Percentiles rank a stretch among this genome's conserved stretches.
phyloP scores from a whole-genome alignment of 495 filamentous ascomycete species.

The Neurospora pannonica region DNA sequence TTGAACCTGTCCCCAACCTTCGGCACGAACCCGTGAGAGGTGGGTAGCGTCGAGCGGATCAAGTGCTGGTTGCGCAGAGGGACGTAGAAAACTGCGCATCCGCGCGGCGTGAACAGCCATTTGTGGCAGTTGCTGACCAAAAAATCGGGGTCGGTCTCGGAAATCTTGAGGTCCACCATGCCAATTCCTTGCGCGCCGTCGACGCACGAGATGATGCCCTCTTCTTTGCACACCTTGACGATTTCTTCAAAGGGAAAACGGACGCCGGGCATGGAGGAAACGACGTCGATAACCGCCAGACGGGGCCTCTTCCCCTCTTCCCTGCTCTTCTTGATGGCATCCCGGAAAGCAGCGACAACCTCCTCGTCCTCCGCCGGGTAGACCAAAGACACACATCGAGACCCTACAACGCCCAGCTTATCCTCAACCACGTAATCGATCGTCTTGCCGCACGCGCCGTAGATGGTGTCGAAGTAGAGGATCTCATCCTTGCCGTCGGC shows the following conservation, averaged over 20 bases:
- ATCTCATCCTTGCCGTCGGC: slow-evolving; percentile 48
- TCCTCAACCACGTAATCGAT: slow-evolving; percentile 60
- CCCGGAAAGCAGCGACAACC: slow-evolving; percentile 44
- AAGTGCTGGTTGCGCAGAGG: slow-evolving; percentile 60
- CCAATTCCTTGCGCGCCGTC: slow-evolving; percentile 81
- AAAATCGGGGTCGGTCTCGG: slow-evolving; percentile 64
- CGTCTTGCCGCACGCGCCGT: slow-evolving; percentile 63
- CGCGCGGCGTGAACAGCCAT: slow-evolving; percentile 82
- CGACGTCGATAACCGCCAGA: slow-evolving; percentile 70
- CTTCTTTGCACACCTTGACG: slow-evolving; percentile 49
- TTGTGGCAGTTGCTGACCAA: slow-evolving; percentile 81
- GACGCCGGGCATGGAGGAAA: slow-evolving; percentile 65
- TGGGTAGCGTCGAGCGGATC: slow-evolving; percentile 69
- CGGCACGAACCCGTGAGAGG: slow-evolving; percentile 49
- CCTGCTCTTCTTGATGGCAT: slow-evolving; percentile 28
- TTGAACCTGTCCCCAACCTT: slow-evolving; percentile 25
- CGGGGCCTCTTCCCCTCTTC: slow-evolving; percentile 36
- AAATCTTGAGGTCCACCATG: slow-evolving; percentile 59
- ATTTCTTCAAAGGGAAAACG: slow-evolving; percentile 69
- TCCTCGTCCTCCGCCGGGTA: slow-evolving; percentile 55
- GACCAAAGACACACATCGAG: slow-evolving; percentile 30
- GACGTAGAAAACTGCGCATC: slow-evolving; percentile 73
- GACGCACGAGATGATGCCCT: slow-evolving; percentile 53
- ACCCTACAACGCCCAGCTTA: slow-evolving; percentile 35
- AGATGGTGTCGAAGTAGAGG: slow-evolving; percentile 64